Conservation (phyloP, 2,329 filamentous ascomycete genomes). For the Sporothrix brunneoviolacea region DNA sequence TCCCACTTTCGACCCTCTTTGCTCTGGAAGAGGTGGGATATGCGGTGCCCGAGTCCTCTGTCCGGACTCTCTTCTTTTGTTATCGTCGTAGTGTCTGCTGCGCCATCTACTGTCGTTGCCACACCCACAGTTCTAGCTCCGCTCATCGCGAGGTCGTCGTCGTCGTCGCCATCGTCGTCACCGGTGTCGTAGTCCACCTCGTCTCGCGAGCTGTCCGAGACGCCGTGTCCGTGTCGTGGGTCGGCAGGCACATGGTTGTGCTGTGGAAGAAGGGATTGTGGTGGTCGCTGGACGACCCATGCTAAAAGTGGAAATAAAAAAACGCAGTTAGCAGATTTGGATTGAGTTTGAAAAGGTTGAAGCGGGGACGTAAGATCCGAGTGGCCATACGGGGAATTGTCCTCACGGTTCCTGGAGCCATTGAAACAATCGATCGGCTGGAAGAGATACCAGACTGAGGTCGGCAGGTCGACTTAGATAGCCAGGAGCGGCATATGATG, state of each 20-base stretch:
- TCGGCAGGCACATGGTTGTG: constrained; percentile 20
- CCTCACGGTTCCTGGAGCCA: constrained; percentile 10
- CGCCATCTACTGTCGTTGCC: not conserved
- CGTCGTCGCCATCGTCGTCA: not conserved
- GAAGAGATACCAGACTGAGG: not conserved
- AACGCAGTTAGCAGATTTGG: not conserved
- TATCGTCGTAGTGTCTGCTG: not conserved
- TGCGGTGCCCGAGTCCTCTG: constrained; percentile 11
- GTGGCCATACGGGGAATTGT: constrained; percentile 11
- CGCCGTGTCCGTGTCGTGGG: constrained; percentile 5
- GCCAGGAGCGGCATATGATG: not conserved
- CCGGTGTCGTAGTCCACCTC: not conserved
- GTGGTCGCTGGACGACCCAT: constrained; percentile 20
- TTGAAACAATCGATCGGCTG: not conserved
- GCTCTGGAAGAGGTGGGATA: constrained; percentile 40
- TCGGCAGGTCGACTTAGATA: not conserved
- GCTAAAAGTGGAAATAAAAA: constrained; percentile 9
- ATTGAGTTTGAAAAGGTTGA: too few species aligned
- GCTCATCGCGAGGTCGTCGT: not conserved
- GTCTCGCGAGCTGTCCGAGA: not conserved
- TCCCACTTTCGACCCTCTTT: constrained; percentile 49
- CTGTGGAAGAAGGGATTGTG: constrained; percentile 16
- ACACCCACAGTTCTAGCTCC: not conserved
- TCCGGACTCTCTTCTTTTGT: not conserved
- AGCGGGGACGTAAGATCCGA: too few species aligned